Evolutionary conservation across 768 basidiomycete species (phyloP).

Genomic region (Hemileccinum rubropunctum): DNA sequence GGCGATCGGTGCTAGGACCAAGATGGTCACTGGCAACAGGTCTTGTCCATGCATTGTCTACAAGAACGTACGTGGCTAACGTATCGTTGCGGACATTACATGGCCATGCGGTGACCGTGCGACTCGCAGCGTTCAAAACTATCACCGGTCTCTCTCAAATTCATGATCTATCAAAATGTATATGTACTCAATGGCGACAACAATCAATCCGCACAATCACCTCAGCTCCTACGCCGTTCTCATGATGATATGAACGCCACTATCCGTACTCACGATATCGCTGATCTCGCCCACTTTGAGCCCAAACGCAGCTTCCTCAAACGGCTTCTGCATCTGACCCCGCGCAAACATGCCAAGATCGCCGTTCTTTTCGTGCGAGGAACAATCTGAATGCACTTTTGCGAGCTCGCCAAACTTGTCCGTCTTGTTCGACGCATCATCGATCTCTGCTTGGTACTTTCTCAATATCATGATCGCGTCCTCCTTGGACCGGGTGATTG

Average conservation of each 20-base stretch:
- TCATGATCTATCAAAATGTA: too few species aligned
- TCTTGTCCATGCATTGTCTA: too few species aligned
- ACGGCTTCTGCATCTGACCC: slow-evolving; percentile 96
- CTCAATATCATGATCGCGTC: slow-evolving; percentile 84
- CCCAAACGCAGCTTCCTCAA: slow-evolving; percentile 83
- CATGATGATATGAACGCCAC: slow-evolving; percentile 92
- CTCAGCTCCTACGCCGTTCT: slow-evolving; percentile 64
- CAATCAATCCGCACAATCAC: slow-evolving; percentile 21
- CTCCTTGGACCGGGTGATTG: slow-evolving; percentile 83
- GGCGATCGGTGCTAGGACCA: slow-evolving; percentile 12
- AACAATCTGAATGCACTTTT: slow-evolving; percentile 78
- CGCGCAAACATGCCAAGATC: slow-evolving; percentile 86
- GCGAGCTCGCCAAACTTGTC: slow-evolving; percentile 80
- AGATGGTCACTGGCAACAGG: neutral
- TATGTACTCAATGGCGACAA: too few species aligned
- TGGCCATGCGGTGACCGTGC: neutral
- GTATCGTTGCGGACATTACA: too few species aligned
- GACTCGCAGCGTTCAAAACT: neutral
- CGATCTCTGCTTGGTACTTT: slow-evolving; percentile 61
- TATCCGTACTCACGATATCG: slow-evolving; percentile 83
- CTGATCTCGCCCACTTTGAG: slow-evolving; percentile 76
- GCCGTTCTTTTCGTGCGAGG: slow-evolving; percentile 75
- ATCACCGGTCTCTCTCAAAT: too few species aligned
- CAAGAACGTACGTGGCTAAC: too few species aligned
- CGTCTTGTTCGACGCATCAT: slow-evolving; percentile 35